These are phyloP conservation scores for Rhizophagus clarus DNA, from an alignment of 192 early-diverging fungal genomes.

Conservation along the genomic window DNA sequence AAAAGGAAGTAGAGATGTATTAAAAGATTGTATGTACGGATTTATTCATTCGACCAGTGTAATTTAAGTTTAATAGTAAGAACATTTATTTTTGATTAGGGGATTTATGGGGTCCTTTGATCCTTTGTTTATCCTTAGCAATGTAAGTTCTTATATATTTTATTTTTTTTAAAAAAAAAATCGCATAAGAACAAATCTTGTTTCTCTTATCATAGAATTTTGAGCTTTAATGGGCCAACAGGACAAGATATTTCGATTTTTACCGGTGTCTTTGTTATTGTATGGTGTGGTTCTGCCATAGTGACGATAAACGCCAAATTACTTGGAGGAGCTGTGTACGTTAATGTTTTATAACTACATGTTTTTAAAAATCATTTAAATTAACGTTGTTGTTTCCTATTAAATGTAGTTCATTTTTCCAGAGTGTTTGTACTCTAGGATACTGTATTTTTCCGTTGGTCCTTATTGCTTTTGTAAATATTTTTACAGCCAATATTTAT, in stretches of 20 bases:
- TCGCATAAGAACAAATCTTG: background rate
- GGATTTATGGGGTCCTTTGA: slow-evolving; percentile 96
- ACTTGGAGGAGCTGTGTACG: slow-evolving; percentile 88
- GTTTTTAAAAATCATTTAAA: background rate
- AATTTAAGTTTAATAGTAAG: slow-evolving; percentile 32
- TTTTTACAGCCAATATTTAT: slow-evolving; percentile 67
- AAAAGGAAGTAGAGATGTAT: slow-evolving; percentile 59
- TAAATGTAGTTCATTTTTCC: slow-evolving; percentile 85
- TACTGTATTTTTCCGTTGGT: slow-evolving; percentile 97
- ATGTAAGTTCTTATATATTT: slow-evolving; percentile 56
- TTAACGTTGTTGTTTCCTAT: background rate
- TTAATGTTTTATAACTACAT: slow-evolving; percentile 3
- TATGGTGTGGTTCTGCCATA: slow-evolving; percentile 92
- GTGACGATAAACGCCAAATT: slow-evolving; percentile 97
- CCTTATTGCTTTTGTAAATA: slow-evolving; percentile 70
- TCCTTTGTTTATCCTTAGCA: slow-evolving; percentile 90
- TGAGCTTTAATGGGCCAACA: slow-evolving; percentile 75
- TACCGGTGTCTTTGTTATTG: slow-evolving; percentile 91
- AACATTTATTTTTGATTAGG: slow-evolving; percentile 52
- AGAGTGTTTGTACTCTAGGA: slow-evolving; percentile 93
- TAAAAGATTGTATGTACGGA: slow-evolving; percentile 69
- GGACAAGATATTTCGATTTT: slow-evolving; percentile 87
- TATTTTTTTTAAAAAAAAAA: background rate
- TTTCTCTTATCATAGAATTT: slow-evolving; percentile 53
- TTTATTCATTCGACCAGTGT: slow-evolving; percentile 40